phyloP scores from a whole-genome alignment of 768 basidiomycete genomes.

The Fistulinella prunicolor region DNA sequence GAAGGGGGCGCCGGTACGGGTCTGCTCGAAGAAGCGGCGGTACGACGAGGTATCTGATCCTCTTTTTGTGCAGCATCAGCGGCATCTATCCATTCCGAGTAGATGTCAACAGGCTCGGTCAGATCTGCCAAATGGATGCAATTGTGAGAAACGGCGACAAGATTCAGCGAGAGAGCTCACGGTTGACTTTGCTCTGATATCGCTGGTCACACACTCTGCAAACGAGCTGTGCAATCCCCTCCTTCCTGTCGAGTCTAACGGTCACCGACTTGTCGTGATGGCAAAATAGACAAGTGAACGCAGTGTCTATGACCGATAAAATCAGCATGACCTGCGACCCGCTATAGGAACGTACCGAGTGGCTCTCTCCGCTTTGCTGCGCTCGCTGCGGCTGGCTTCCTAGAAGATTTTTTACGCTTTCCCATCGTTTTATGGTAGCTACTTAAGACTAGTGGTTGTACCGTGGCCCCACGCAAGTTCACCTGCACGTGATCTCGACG shows the following conservation, averaged over 20 bases:
- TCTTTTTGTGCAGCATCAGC: slow-evolving; percentile 78
- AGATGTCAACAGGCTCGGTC: slow-evolving; percentile 85
- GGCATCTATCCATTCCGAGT: slow-evolving; percentile 90
- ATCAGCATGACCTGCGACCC: slow-evolving; percentile 3
- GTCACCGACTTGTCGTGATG: slow-evolving; percentile 89
- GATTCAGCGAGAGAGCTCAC: slow-evolving; percentile 42
- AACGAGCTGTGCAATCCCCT: slow-evolving; percentile 74
- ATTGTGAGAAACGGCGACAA: slow-evolving; percentile 12
- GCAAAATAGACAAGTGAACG: slow-evolving; percentile 86
- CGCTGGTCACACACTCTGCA: slow-evolving; percentile 86
- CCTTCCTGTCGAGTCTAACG: slow-evolving; percentile 82
- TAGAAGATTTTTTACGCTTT: slow-evolving; percentile 87
- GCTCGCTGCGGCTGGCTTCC: slow-evolving; percentile 67
- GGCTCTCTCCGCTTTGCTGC: slow-evolving; percentile 66
- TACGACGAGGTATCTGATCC: slow-evolving; percentile 49
- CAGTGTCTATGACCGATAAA: slow-evolving; percentile 52
- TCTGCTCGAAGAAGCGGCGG: slow-evolving; percentile 51
- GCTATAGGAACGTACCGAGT: slow-evolving; percentile 48
- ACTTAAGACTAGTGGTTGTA: no score
- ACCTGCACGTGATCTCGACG: slow-evolving; percentile 33
- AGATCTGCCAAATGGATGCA: slow-evolving; percentile 53
- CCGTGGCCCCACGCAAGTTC: background rate
- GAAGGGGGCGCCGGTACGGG: slow-evolving; percentile 33
- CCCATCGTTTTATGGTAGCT: slow-evolving; percentile 55
- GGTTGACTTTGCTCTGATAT: slow-evolving; percentile 84